Base-by-base conservation (phyloP, 768 basidiomycete species). In the Nevesoporus exiguus region DNA sequence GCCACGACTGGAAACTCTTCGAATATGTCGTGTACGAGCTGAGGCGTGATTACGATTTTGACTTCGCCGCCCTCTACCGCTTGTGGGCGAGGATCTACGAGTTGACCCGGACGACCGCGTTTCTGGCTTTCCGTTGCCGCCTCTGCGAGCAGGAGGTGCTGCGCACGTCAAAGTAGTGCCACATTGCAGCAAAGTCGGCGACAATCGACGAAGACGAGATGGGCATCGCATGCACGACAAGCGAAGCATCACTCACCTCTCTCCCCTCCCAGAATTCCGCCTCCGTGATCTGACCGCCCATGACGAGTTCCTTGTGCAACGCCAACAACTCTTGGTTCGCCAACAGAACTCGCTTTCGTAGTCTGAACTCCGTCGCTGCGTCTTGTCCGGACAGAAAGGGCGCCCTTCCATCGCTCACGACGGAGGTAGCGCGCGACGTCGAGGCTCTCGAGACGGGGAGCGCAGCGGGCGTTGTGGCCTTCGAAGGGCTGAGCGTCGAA, bases 261-360 rank as follows among this genome's bases (percentile, higher is more conserved):
- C 97, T 79, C 30, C 93, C 93, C 56, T 94, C 93, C 97, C 97
- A 98, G 69, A 98, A 99, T 61, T 99, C 97, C 0, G 83, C 81
- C 70, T 98, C 95, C 1, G 87, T 88, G 29, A 99, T 88, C 58
- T 90, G 86, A 10, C 86, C 84, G 27, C 77, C 77, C 71, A 91
- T 83, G 43, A 98, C 97, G 55, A 98, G 81, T 46, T 96, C 91
- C 36, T 85, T 83, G 69, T 98, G 95, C 41, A 99, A 75, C 11
- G 81, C 70, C 19, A 84, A 85, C 51, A 98, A 77, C 54, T 92
- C 90, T 1, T 88, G 81, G 58, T 87, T 86, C 66, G 81, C 81
- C 64, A 90, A 66, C 24, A 98, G 77, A 2, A 97, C 89, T 52
- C 83, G 82, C 69, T 90, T 91, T 46, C 90, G 78, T 22, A 93